Evolutionary conservation across 2,329 filamentous ascomycete species (phyloP).

Genomic region (Cytospora chrysosperma): DNA sequence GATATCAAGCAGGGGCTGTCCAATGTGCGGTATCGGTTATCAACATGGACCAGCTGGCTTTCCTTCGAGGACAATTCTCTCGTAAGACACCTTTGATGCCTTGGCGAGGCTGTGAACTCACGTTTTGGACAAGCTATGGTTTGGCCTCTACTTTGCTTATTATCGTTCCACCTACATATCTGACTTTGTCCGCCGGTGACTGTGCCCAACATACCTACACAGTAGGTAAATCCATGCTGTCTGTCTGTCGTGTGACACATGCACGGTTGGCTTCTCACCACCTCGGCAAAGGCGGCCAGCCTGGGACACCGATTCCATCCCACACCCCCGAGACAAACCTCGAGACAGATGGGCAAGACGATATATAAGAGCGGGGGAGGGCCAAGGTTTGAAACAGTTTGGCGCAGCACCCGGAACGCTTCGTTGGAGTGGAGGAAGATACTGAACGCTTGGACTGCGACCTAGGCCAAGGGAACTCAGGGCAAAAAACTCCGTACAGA

Average conservation of each 20-base stretch:
- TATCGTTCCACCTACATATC: no score
- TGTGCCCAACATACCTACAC: no score
- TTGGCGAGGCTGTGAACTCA: no score
- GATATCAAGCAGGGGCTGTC: not conserved
- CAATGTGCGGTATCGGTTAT: no score
- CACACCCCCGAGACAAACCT: not conserved
- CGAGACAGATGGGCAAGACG: not conserved
- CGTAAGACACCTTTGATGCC: no score
- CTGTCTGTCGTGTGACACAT: not conserved
- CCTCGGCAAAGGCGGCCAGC: not conserved
- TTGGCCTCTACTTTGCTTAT: no score
- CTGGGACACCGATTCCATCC: not conserved
- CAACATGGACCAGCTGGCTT: no score
- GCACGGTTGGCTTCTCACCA: no score
- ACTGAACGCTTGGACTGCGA: not conserved
- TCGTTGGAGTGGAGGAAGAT: not conserved
- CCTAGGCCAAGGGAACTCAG: not conserved
- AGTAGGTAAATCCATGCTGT: no score
- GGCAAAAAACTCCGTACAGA: not conserved
- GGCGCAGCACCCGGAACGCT: not conserved
- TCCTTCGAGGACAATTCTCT: no score
- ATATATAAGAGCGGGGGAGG: not conserved
- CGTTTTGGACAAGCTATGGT: not conserved
- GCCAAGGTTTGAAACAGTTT: not conserved
- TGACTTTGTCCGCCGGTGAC: no score